Evolutionary conservation across 1,139 yeast genomes (phyloP).

Genomic region (Casaregolazyma suthepensis): DNA sequence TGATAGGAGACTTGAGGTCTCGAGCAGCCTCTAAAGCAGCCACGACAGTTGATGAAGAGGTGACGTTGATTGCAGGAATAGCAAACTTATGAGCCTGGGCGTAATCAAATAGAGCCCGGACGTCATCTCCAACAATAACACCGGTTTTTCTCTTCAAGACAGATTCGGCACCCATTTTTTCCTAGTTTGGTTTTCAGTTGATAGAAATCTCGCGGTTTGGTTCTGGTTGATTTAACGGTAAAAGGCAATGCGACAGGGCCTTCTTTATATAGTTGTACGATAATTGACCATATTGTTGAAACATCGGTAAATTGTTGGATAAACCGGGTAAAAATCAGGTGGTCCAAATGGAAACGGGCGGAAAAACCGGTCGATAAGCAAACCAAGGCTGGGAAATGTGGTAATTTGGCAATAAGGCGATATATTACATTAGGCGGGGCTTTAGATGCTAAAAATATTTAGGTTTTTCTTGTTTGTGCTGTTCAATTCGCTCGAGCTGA

Average conservation of each 20-base stretch:
- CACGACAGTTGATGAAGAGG: conserved; percentile 95
- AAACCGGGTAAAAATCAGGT: neutral
- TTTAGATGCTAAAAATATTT: neutral
- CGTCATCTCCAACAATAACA: conserved; percentile 99
- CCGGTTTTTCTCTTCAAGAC: conserved; percentile 88
- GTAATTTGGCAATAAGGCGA: neutral
- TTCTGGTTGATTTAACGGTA: neutral
- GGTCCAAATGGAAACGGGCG: neutral
- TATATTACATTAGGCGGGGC: neutral
- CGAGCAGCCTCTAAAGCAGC: conserved; percentile 99
- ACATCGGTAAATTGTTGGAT: neutral
- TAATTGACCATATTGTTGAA: neutral
- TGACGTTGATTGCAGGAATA: conserved; percentile 96
- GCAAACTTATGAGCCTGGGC: conserved; percentile 94
- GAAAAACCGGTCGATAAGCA: neutral
- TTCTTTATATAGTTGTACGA: neutral
- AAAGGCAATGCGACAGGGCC: neutral
- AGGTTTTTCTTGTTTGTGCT: neutral
- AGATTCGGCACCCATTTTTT: conserved; percentile 38
- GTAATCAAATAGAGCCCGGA: conserved; percentile 77
- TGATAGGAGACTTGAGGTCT: conserved; percentile 91
- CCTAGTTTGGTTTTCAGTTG: neutral
- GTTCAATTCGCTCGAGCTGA: neutral
- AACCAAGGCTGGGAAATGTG: neutral
- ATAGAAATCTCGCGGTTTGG: neutral